These are phyloP conservation scores for Lichtheimia corymbifera DNA, from an alignment of 371 early-diverging fungal species.

Conservation along the genomic window DNA sequence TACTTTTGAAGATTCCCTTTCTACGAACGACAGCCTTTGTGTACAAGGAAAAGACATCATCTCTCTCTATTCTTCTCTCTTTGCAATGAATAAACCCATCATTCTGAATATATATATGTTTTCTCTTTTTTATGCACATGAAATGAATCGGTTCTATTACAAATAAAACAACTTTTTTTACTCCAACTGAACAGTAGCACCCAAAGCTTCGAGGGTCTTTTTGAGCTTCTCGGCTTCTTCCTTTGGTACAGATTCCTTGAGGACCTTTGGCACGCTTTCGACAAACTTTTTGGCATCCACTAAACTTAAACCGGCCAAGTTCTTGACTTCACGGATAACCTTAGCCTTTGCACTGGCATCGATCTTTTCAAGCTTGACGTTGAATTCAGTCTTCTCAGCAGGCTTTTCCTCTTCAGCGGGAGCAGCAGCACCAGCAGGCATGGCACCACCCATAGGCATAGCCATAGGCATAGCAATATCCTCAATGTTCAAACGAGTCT, in stretches of 20 bases:
- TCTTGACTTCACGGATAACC: slow-evolving; percentile 97
- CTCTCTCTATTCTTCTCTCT: background rate
- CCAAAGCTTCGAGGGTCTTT: slow-evolving; percentile 90
- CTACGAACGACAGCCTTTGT: too few relatives aligned
- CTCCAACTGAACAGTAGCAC: slow-evolving; percentile 92
- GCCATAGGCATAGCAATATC: slow-evolving; percentile 88
- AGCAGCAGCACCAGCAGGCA: slow-evolving; percentile 51
- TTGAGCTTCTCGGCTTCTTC: slow-evolving; percentile 98
- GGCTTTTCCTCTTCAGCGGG: slow-evolving; percentile 81
- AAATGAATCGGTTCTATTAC: too few relatives aligned
- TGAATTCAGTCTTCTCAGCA: slow-evolving; percentile 92
- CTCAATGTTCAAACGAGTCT: slow-evolving; percentile 89
- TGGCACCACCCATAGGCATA: slow-evolving; percentile 60
- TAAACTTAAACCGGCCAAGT: slow-evolving; percentile 90
- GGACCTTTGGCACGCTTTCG: slow-evolving; percentile 94
- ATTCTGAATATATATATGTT: too few relatives aligned
- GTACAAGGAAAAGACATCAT: background rate
- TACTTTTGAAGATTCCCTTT: background rate
- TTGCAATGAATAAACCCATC: background rate
- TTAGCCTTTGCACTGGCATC: slow-evolving; percentile 96
- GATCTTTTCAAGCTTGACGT: slow-evolving; percentile 93
- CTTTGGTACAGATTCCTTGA: slow-evolving; percentile 94
- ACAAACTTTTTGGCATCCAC: slow-evolving; percentile 99
- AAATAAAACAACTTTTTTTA: slow-evolving; percentile 42
- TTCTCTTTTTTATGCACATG: too few relatives aligned